A percentile compares a stretch with the other conserved stretches of the same genome.
phyloP scores from a whole-genome alignment of 2,329 filamentous ascomycete genomes.

The Xenoacremonium recifei region DNA sequence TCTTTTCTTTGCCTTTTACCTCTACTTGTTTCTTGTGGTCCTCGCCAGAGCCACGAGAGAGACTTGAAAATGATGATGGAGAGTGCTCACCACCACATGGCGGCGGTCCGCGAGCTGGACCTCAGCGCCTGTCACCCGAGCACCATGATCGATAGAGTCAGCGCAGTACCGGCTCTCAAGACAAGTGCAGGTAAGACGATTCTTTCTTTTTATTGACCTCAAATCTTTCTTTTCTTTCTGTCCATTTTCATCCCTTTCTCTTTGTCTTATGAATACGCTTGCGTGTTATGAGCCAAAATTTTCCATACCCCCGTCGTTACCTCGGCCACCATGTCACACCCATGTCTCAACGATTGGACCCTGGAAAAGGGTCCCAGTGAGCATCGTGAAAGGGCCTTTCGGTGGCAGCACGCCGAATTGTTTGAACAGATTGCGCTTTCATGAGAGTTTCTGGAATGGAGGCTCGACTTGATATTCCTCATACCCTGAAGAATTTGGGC shows the following conservation, averaged over 20 bases:
- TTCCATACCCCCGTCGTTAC: conserved; percentile 18
- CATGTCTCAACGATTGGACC: too few species aligned
- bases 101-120: conserved; percentile 47
- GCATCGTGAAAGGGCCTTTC: too few species aligned
- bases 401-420: too few species aligned
- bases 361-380: too few species aligned
- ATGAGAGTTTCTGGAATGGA: too few species aligned
- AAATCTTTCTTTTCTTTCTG: conserved; percentile 1
- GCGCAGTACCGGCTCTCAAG: conserved; percentile 55
- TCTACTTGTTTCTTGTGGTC: conserved; percentile 1
- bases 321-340: conserved; percentile 14
- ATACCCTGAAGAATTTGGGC: too few species aligned
- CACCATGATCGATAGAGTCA: conserved; percentile 54
- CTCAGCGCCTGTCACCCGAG: conserved; percentile 46
- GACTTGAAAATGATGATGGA: conserved; percentile 17
- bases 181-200: conserved; percentile 57
- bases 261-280: conserved; percentile 6
- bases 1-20: conserved; percentile 13
- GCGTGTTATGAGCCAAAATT: conserved; percentile 1
- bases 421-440: too few species aligned
- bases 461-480: too few species aligned
- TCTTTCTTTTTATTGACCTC: conserved; percentile 8
- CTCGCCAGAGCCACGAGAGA: neutral
- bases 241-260: conserved; percentile 2
- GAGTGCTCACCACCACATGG: conserved; percentile 31